Percentiles rank a stretch among this genome's conserved stretches.
These are phyloP conservation scores for Macrotyloma uniflorum DNA, from an alignment of 306 rosid species.

Conservation along the genomic window DNA sequence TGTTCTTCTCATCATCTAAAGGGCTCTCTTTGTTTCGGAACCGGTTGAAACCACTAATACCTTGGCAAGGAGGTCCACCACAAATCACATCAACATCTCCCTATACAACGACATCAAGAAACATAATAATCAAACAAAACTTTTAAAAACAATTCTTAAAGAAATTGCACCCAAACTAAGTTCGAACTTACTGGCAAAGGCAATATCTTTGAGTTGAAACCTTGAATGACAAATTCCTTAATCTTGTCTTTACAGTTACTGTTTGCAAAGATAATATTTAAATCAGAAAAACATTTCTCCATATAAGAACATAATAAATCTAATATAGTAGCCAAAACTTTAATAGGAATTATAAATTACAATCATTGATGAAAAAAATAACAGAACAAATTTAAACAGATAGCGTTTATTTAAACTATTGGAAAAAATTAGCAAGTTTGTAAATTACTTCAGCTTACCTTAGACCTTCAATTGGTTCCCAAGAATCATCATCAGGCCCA, in stretches of 20 bases:
- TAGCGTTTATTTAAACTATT: not conserved
- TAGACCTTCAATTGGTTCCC: conserved; percentile 79
- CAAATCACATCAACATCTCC: conserved; percentile 81
- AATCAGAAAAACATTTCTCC: not conserved
- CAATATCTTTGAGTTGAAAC: conserved; percentile 50
- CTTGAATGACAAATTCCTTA: conserved; percentile 52
- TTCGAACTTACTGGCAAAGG: conserved; percentile 70
- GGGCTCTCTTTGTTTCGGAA: conserved; percentile 66
- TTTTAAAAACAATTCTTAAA: not conserved
- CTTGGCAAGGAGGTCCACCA: conserved; percentile 98
- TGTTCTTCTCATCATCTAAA: conserved; percentile 79
- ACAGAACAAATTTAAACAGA: not conserved
- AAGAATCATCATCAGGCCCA: conserved; percentile 61
- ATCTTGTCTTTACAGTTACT: conserved; percentile 64
- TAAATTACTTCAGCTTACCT: conserved; percentile 42
- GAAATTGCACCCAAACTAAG: not conserved
- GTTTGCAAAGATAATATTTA: conserved; percentile 13
- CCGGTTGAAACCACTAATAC: conserved; percentile 88
- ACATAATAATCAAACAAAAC: not conserved
- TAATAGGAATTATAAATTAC: not conserved
- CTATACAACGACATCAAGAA: conserved; percentile 32
- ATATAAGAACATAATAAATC: not conserved
- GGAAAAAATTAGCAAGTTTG: not conserved
- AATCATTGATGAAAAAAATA: not conserved
- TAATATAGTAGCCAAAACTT: no score